Evolutionary conservation across 805 yeast species (phyloP), one percentile per base, ranked within the genome.

Genomic region (Yamadazyma philogaea): DNA sequence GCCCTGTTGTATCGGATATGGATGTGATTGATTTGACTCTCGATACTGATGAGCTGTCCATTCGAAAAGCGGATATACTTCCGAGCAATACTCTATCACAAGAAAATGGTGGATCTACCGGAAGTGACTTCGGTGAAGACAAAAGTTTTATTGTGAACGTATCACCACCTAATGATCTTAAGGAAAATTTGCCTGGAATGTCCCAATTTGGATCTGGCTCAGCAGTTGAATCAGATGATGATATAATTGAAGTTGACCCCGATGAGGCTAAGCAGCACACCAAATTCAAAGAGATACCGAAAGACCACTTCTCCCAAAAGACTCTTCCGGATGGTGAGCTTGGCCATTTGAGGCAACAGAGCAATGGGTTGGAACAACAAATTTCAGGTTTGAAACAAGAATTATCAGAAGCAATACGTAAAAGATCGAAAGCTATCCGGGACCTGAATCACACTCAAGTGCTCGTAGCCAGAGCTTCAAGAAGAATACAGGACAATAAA

Each of bases 231-330:
- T 42, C 44, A 4, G 59, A 54, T 34, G 68, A 62, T 35, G 69
- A 64, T 12, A 39, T 63, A 6, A 52, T 57, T 18, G 56, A 60
- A 14, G 46, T 63, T 5, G 59, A 58, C 15, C 59, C 66, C 8
- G 57, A 54, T 21, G 64, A 59, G 42, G 68, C 66, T 8, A 55
- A 55, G n/a, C 45, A 52, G 15, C 42, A 47, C 4, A 55, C 55
- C 2, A 53, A 46, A 7, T 63, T 63, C 46, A 62, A 60, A 34
- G 17, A 32, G 7, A 34, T n/a, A 15, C 12, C 28, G 12, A 24
- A 24, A 24, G n/a, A 24, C 28, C 4, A 7, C 28, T 5, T n/a
- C 12, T 4, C 28, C 28, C 28, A 24, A 7, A 24, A 24, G 4
- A 4, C 4, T 7, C 8, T 11, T 5, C 12, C 26, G 17, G 17